Conservation (phyloP, 257 asterid genomes). For the Fraxinus anomala region DNA sequence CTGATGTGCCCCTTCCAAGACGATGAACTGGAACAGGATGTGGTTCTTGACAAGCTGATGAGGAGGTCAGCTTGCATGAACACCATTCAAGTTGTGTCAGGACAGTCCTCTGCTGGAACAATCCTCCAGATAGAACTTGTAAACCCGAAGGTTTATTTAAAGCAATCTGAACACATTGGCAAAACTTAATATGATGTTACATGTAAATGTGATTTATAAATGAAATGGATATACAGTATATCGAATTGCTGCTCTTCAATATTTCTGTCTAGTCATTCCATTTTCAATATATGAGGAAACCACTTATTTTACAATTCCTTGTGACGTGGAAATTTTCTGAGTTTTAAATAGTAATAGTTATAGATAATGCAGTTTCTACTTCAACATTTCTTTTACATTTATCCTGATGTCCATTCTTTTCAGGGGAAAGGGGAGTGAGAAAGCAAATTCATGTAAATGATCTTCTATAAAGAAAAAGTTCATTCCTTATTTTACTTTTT, state of each 20-base stretch:
- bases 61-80: conserved; percentile 38
- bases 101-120: conserved; percentile 93
- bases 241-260: conserved; percentile 4
- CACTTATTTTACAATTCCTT: background rate
- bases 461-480: background rate
- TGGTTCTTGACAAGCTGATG: conserved; percentile 46
- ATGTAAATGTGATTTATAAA: conserved; percentile 6
- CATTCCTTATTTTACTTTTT: background rate
- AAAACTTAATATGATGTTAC: conserved; percentile 7
- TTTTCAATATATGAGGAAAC: conserved; percentile 4
- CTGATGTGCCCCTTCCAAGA: conserved; percentile 98
- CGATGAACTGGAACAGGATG: conserved; percentile 96
- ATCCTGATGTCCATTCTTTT: background rate
- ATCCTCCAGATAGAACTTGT: conserved; percentile 97
- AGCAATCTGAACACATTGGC: conserved; percentile 63
- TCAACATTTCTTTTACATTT: background rate
- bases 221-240: conserved; percentile 4
- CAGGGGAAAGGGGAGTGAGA: background rate
- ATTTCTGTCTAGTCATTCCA: conserved; percentile 5
- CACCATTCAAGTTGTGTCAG: conserved; percentile 81
- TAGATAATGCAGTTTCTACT: conserved; percentile 5
- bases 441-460: background rate
- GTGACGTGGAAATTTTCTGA: conserved; percentile 3
- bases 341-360: background rate
- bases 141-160: conserved; percentile 87